Conservation (phyloP, 768 basidiomycete species). For the Mrakia blollopis region DNA sequence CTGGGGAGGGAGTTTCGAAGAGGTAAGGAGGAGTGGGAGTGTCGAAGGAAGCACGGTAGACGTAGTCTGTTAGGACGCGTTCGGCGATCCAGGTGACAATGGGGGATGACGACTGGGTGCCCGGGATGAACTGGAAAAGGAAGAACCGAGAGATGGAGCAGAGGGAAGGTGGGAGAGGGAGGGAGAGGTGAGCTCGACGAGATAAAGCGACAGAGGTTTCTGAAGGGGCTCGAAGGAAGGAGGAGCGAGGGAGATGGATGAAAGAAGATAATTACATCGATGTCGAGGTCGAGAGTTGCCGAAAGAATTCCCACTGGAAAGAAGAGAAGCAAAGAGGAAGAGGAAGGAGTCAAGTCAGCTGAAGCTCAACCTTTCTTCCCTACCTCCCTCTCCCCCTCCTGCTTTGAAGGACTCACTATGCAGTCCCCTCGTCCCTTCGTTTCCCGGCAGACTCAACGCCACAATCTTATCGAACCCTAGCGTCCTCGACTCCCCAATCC, state of each 20-base stretch:
- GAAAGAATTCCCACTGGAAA: background rate
- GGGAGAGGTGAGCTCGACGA: background rate
- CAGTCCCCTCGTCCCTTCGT: background rate
- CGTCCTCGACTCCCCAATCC: background rate
- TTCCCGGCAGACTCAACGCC: background rate
- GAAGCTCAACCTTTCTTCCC: background rate
- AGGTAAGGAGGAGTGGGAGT: background rate
- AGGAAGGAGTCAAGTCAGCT: background rate
- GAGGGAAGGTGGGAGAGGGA: background rate
- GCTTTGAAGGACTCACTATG: background rate
- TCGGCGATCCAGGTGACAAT: conserved; percentile 17
- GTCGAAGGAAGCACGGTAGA: background rate
- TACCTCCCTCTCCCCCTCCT: background rate
- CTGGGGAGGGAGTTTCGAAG: background rate
- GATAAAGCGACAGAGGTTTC: too few species aligned
- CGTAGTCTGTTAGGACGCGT: background rate
- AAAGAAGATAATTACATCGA: background rate
- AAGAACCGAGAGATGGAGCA: background rate
- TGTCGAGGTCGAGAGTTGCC: background rate
- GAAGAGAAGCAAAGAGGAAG: background rate
- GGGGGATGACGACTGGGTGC: background rate
- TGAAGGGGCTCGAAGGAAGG: too few species aligned
- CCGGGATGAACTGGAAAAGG: background rate
- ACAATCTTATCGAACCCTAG: background rate
- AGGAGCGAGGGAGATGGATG: background rate